phyloP scores from a whole-genome alignment of 306 rosid species.

The Castanea mollissima region DNA sequence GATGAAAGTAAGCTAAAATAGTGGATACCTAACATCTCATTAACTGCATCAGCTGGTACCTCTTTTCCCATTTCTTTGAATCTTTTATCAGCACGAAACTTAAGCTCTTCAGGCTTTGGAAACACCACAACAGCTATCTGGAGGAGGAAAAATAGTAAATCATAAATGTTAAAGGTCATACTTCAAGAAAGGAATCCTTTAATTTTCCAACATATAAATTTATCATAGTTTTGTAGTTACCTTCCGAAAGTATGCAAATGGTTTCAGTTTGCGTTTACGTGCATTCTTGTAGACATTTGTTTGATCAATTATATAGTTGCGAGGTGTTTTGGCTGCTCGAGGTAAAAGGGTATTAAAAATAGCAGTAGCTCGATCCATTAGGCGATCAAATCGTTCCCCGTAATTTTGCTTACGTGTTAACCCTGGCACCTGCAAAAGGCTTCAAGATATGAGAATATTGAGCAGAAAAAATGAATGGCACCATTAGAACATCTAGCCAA shows the following conservation, averaged over 20 bases:
- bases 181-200: not conserved
- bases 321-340: conserved; percentile 50
- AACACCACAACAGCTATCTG: conserved; percentile 62
- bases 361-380: conserved; percentile 47
- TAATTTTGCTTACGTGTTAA: conserved; percentile 40
- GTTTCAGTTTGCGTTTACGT: conserved; percentile 52
- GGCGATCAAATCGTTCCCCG: conserved; percentile 51
- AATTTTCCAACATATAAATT: not conserved
- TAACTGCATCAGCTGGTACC: conserved; percentile 50
- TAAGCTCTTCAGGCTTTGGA: conserved; percentile 49
- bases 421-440: conserved; percentile 46
- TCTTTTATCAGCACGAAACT: conserved; percentile 38
- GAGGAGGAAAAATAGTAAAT: not conserved
- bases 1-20: not conserved
- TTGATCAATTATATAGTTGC: conserved; percentile 59
- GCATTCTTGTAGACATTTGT: conserved; percentile 63
- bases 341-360: conserved; percentile 43
- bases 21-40: conserved; percentile 50
- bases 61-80: conserved; percentile 50
- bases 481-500: not conserved
- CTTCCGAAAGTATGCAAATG: conserved; percentile 47
- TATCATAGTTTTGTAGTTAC: conserved; percentile 14
- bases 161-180: conserved; percentile 6
- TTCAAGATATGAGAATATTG: not conserved
- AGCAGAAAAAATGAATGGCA: not conserved